These are phyloP conservation scores for Lasiodiplodia sp. DNA, from an alignment of 2,329 filamentous ascomycete genomes.

Conservation along the genomic window DNA sequence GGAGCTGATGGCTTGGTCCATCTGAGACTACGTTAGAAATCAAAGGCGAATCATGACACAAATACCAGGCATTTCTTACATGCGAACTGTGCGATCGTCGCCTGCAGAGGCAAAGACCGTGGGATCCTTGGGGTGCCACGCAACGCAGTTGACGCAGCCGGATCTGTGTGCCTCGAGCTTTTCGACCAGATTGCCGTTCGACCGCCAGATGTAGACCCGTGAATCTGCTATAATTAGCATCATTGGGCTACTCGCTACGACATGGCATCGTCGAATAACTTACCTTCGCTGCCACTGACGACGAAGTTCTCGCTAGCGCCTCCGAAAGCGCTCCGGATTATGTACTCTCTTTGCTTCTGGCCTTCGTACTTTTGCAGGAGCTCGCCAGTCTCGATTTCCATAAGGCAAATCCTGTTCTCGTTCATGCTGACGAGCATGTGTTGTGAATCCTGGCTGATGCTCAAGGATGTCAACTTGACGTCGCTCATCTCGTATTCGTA, in stretches of 20 bases:
- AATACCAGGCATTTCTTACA: slow-evolving; percentile 61
- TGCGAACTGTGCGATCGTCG: slow-evolving; percentile 83
- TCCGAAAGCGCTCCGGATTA: slow-evolving; percentile 85
- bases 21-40: neutral
- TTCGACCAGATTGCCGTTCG: slow-evolving; percentile 78
- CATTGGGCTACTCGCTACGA: neutral
- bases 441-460: slow-evolving; percentile 80
- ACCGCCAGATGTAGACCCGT: slow-evolving; percentile 88
- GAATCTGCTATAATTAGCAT: slow-evolving; percentile 58
- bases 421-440: slow-evolving; percentile 83
- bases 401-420: slow-evolving; percentile 77
- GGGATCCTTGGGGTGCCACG: slow-evolving; percentile 86
- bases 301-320: slow-evolving; percentile 93
- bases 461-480: slow-evolving; percentile 77
- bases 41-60: neutral
- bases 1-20: slow-evolving; percentile 16
- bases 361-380: slow-evolving; percentile 78
- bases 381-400: slow-evolving; percentile 77
- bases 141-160: slow-evolving; percentile 83
- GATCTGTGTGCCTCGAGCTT: slow-evolving; percentile 75
- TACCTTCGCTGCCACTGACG: slow-evolving; percentile 89
- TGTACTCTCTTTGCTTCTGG: slow-evolving; percentile 74
- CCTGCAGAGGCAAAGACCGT: slow-evolving; percentile 89
- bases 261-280: slow-evolving; percentile 33
- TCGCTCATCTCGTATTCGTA: slow-evolving; percentile 75